These are phyloP conservation scores for Pseudogymnoascus sp. DNA, from an alignment of 2,329 filamentous ascomycete species.

Conservation along the genomic window DNA sequence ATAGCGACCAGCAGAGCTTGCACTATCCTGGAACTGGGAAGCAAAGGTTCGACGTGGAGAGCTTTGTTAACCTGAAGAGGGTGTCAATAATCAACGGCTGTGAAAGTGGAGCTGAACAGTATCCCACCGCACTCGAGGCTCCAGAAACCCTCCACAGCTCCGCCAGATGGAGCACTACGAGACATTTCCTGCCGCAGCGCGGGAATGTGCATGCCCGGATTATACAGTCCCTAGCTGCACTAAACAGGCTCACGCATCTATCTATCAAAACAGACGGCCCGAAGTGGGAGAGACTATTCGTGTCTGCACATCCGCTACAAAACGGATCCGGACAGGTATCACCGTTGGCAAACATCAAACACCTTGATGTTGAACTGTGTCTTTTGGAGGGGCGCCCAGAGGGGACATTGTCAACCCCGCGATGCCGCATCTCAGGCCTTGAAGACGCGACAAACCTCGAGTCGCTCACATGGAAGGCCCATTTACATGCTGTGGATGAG, in stretches of 20 bases:
- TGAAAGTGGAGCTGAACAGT: background rate
- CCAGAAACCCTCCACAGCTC: background rate
- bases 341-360: background rate
- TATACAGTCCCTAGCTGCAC: background rate
- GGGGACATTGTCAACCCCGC: background rate
- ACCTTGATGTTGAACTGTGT: background rate
- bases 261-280: background rate
- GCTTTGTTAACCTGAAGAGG: background rate
- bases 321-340: background rate
- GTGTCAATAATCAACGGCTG: background rate
- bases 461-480: background rate
- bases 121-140: background rate
- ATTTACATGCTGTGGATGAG: background rate
- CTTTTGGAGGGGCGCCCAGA: background rate
- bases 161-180: background rate
- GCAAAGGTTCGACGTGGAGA: background rate
- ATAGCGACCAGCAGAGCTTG: background rate
- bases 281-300: background rate
- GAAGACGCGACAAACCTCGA: background rate
- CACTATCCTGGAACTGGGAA: background rate
- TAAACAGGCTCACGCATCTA: background rate
- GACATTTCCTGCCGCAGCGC: background rate
- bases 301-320: background rate
- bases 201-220: background rate
- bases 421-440: background rate